Base-by-base conservation (phyloP, 2,329 filamentous ascomycete genomes). In the Stachybotrys chartarum region DNA sequence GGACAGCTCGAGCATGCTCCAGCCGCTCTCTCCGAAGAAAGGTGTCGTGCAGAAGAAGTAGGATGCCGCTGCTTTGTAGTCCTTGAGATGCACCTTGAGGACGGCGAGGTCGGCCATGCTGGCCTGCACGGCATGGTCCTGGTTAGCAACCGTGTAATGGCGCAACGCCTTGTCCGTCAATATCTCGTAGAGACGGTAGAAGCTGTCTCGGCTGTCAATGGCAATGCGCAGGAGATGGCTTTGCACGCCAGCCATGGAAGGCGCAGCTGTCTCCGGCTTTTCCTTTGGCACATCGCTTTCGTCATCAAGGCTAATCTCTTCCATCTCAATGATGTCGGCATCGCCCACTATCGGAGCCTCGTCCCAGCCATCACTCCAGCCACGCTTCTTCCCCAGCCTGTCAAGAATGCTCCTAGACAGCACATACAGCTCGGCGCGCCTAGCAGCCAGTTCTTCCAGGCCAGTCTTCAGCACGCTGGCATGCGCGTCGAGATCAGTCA, bases 41-140 rank as follows among this genome's bases (percentile, higher is more conserved):
- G 87, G 86, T 0, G 89, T 87, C 48, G 94, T 85, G 50, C 85
- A 81, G 63, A 87, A 82, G 64, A 99, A 94, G 64, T 89, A 92
- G 1, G 81, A 81, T 0, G 88, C 85, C 1, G 94, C 92, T 1
- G 84, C 80, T 3, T 75, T 77, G 65, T 86, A 92, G 60, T 97
- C 89, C 24, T 82, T 81, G 3, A 89, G 77, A 57, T 88, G 83
- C 62, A 87, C 94, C 64, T 93, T 92, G 52, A 97, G 75, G 6
- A 94, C 81, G 1, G 91, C 94, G 50, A 97, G 79, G 69, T 99
- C 94, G 10, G 90, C 88, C 69, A 92, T 83, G 57, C 86, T 85
- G 18, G 85, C 81, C 62, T 95, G 86, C 1, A 88, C 86, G 7
- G 90, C 89, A 62, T 95, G 87, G 0, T 78, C 79, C 59, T 93